Conservation (phyloP, 495 filamentous ascomycete species). For the Daldinia bambusicola region DNA sequence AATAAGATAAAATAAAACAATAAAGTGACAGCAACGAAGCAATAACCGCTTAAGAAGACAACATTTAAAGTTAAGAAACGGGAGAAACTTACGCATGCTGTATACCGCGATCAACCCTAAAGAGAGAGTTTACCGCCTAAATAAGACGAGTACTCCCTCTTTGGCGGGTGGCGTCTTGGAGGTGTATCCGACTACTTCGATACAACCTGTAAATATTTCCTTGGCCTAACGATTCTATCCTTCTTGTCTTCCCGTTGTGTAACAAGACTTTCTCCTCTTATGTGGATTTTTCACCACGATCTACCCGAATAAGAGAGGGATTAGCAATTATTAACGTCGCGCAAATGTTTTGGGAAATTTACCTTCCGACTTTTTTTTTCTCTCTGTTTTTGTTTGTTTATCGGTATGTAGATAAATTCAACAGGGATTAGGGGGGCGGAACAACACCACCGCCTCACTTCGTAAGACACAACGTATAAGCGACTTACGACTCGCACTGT, state of each 20-base stretch:
- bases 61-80: background rate
- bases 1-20: slow-evolving; percentile 2
- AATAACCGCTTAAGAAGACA: background rate
- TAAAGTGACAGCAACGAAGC: background rate
- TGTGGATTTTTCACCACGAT: background rate
- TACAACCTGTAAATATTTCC: slow-evolving; percentile 6
- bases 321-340: slow-evolving; percentile 17
- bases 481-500: slow-evolving; percentile 29
- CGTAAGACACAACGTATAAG: slow-evolving; percentile 4
- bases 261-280: slow-evolving; percentile 1
- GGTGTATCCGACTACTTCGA: background rate
- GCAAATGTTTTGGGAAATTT: slow-evolving; percentile 1
- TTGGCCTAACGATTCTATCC: slow-evolving; percentile 5
- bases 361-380: slow-evolving; percentile 10
- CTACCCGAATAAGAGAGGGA: slow-evolving; percentile 10
- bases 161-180: background rate
- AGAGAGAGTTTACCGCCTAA: slow-evolving; percentile 25
- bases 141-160: slow-evolving; percentile 37
- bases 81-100: slow-evolving; percentile 32
- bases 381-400: slow-evolving; percentile 3
- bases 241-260: slow-evolving; percentile 10
- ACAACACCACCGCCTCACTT: slow-evolving; percentile 39
- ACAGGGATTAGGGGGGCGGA: slow-evolving; percentile 9
- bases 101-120: slow-evolving; percentile 14
- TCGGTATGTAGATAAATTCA: background rate